Base-by-base conservation (phyloP, 2,329 filamentous ascomycete genomes). In the Fusarium nodosum region DNA sequence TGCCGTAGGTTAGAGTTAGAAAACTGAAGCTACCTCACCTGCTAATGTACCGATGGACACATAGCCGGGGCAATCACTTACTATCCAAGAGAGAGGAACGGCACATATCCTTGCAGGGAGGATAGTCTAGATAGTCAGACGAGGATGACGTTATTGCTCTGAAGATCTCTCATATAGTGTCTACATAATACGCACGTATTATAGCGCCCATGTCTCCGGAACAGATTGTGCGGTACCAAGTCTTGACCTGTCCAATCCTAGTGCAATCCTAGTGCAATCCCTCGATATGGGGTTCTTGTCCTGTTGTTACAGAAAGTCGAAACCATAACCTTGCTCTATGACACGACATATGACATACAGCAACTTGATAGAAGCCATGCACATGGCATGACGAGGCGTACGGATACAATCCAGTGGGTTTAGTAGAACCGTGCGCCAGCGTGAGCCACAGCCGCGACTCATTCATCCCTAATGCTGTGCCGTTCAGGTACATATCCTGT, bases 1-100 rank as follows among this genome's bases (percentile, higher is more conserved):
- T 41, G 61, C 62, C 62, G 61, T 58, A 47, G 24, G 38, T 39
- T 55, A 69, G 34, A 66, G 66, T 69, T 66, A 44, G 39, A 28
- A 33, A 36, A 22, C 24, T 34, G 22, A 66, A 46, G 60, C 34
- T 52, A 39, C 5, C 33, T 10, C 39, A 39, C 8, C 33, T 10
- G 20, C 26, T 10, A 28, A 28, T 13, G 26, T 51, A 39, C n/a
- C 24, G n/a, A 31, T 20, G 26, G 18, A 31, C n/a, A 46, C 44
- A 12, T 30, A 46, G 44, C 18, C 42, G 42, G 26, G 34, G 28
- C 45, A 38, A 33, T n/a, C 18, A 36, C 20, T 33, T 26, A 63
- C 52, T 31, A 42, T 50, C 39, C 20, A 18, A 20, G 44, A 30
- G 28, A 46, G 28, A 6, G 13, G 31, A 26, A 26, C 41, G 18